These are phyloP conservation scores for Pezizomycotina sp. DNA, from an alignment of 2,329 filamentous ascomycete species.

Conservation along the genomic window DNA sequence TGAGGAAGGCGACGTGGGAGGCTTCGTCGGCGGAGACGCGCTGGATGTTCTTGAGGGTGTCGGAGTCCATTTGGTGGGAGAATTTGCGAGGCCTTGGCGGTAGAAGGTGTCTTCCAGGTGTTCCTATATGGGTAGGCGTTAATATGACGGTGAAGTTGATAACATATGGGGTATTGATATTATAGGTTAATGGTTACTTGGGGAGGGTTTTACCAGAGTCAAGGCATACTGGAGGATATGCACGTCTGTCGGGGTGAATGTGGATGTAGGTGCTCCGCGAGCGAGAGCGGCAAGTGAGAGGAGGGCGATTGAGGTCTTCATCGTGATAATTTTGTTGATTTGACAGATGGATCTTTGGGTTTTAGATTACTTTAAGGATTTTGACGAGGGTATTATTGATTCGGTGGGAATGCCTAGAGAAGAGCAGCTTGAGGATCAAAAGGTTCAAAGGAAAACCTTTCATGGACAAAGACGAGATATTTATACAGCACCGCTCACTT, in stretches of 20 bases:
- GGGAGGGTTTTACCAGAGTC: constrained; percentile 10
- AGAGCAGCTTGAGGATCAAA: too few species aligned
- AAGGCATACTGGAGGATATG: constrained; percentile 9
- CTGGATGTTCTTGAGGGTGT: constrained; percentile 43
- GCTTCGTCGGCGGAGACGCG: constrained; percentile 42
- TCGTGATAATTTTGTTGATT: too few species aligned
- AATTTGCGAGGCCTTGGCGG: constrained; percentile 40
- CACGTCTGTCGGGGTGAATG: constrained; percentile 5
- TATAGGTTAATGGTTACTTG: constrained; percentile 6
- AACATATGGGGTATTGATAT: neutral
- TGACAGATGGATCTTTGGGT: too few species aligned
- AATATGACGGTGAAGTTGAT: neutral
- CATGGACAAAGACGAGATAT: too few species aligned
- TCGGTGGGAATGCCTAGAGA: too few species aligned
- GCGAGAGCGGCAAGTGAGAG: constrained; percentile 6
- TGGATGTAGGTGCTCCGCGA: constrained; percentile 9
- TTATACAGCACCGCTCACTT: too few species aligned
- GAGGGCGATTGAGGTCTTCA: constrained; percentile 17
- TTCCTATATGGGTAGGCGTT: constrained; percentile 32
- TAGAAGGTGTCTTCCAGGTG: constrained; percentile 49
- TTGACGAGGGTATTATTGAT: too few species aligned
- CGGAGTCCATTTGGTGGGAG: constrained; percentile 40
- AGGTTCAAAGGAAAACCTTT: too few species aligned
- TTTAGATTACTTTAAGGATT: too few species aligned
- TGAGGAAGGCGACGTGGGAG: constrained; percentile 42